These are phyloP conservation scores for Phytopythium vexans DNA, from an alignment of 352 stramenopile genomes.

Conservation along the genomic window DNA sequence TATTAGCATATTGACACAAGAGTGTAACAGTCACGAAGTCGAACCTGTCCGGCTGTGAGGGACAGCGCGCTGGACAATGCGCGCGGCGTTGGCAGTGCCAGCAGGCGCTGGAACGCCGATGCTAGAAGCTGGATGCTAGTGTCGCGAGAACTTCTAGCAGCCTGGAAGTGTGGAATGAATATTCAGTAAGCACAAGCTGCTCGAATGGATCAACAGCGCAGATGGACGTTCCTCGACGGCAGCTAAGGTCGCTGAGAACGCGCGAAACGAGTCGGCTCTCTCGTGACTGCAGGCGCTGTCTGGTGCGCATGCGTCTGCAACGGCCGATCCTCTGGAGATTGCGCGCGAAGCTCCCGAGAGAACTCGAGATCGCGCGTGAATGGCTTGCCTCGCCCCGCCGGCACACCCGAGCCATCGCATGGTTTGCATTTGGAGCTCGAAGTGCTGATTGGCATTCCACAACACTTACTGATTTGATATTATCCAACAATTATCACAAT, in stretches of 20 bases:
- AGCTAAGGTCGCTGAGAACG: slow-evolving; percentile 45
- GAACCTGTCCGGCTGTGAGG: slow-evolving; percentile 57
- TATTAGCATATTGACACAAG: background rate
- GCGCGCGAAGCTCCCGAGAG: too few species aligned
- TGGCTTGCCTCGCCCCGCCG: too few species aligned
- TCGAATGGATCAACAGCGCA: background rate
- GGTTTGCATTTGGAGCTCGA: too few species aligned
- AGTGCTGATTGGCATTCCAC: too few species aligned
- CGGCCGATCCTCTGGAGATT: too few species aligned
- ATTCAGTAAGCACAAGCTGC: background rate
- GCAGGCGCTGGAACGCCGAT: slow-evolving; percentile 30
- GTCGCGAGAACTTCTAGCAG: slow-evolving; percentile 51
- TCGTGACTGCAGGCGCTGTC: too few species aligned
- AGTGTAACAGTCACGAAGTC: background rate
- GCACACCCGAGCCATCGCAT: too few species aligned
- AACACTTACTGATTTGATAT: too few species aligned
- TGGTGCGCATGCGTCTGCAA: too few species aligned
- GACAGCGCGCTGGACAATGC: slow-evolving; percentile 57
- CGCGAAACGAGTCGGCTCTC: slow-evolving; percentile 25
- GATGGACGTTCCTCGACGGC: slow-evolving; percentile 40
- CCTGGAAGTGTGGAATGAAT: slow-evolving; percentile 14
- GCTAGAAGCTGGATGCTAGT: slow-evolving; percentile 47
- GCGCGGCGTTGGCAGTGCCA: slow-evolving; percentile 24
- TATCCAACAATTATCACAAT: too few species aligned
- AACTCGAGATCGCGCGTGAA: too few species aligned